These are phyloP conservation scores for Mallotus repandus DNA, from an alignment of 441 rosid species.

Conservation along the genomic window DNA sequence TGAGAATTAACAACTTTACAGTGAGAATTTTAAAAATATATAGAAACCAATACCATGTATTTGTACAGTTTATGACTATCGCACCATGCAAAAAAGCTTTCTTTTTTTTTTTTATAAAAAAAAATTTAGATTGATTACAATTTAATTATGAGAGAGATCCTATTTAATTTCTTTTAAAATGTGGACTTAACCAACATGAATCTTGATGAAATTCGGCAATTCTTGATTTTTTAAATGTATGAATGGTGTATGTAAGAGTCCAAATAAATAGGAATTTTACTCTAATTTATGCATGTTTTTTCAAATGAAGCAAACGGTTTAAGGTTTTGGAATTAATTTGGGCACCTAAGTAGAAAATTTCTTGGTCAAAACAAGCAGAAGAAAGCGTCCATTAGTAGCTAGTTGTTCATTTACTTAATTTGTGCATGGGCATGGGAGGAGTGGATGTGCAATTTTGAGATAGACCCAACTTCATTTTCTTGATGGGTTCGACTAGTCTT, in stretches of 20 bases:
- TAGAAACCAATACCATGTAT: too few relatives aligned
- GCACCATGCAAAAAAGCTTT: too few relatives aligned
- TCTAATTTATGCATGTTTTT: neutral
- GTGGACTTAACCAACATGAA: neutral
- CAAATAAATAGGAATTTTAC: neutral
- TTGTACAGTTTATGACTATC: too few relatives aligned
- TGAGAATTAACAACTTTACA: too few relatives aligned
- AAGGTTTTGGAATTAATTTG: neutral
- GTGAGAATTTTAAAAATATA: too few relatives aligned
- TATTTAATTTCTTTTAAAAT: too few relatives aligned
- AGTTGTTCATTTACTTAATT: neutral
- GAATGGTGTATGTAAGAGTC: neutral
- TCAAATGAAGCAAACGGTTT: neutral
- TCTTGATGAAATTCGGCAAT: neutral
- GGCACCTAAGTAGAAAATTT: neutral
- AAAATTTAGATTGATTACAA: too few relatives aligned
- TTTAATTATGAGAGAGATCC: too few relatives aligned
- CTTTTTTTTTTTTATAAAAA: too few relatives aligned
- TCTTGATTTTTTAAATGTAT: neutral
- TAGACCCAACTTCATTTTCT: constrained; percentile 10
- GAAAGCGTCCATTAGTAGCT: too few relatives aligned
- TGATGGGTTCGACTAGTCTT: neutral
- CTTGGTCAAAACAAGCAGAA: neutral
- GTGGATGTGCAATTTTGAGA: neutral
- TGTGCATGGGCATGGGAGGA: neutral